Conservation (phyloP, 495 filamentous ascomycete genomes). For the Lepraria neglecta region DNA sequence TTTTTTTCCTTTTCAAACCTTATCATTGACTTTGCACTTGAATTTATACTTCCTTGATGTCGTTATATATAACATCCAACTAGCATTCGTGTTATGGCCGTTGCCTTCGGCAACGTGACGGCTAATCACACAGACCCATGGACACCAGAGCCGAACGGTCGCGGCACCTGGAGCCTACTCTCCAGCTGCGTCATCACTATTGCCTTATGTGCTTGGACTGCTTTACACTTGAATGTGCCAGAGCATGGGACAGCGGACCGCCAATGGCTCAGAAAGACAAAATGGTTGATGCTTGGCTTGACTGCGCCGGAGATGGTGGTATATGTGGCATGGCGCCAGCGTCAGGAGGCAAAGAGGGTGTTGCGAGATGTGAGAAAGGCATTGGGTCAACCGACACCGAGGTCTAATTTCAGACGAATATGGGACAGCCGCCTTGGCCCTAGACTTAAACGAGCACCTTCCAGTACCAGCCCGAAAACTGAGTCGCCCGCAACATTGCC, state of each 20-base stretch:
- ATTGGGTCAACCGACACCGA: not conserved
- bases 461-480: no score
- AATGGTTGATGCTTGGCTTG: not conserved
- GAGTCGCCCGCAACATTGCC: no score
- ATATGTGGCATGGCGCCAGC: not conserved
- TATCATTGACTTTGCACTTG: no score
- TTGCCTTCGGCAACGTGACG: no score
- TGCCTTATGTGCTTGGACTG: constrained; percentile 32
- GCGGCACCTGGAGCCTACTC: constrained; percentile 16
- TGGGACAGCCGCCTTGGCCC: no score
- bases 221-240: constrained; percentile 32
- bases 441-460: no score
- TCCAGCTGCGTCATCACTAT: constrained; percentile 34
- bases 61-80: no score
- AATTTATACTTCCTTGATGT: no score
- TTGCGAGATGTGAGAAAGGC: not conserved
- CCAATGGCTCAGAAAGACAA: not conserved
- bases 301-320: not conserved
- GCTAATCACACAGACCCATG: no score
- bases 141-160: not conserved
- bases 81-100: no score
- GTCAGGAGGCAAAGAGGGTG: not conserved
- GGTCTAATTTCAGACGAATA: no score
- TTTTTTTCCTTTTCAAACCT: no score
- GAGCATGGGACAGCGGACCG: not conserved